Base-by-base conservation (phyloP, 1,284 basidiomycete species). In the Ustilago nuda region DNA sequence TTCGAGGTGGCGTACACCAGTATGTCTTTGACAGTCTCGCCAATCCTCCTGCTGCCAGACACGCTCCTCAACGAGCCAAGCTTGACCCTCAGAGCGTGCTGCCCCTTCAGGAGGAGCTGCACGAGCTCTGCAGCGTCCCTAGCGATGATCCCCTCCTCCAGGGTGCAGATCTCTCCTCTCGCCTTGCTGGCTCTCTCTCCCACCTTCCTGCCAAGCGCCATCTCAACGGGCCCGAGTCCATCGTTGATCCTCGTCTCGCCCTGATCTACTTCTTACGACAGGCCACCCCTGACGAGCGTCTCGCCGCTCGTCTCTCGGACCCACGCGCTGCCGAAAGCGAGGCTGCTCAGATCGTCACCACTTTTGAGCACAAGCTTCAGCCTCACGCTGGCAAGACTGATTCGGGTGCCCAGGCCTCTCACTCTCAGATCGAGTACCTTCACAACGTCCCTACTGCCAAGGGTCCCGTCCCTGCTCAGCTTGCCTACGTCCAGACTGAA, bases 371-470 rank as follows among this genome's bases (percentile, higher is more conserved):
- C 71, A 78, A 74, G 67, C 71, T 74, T 12, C 75, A 74, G 64
- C 72, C 75, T 45, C 71, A 74, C 36, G 71, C 64, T 8, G 70
- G 70, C 53, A 74, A 68, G 65, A 73, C 75, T 46, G 53, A 73
- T 17, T 76, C 74, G 52, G 74, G 74, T 33, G 57, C 58, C 8
- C 74, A 65, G 59, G 56, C 65, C 11, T 68, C 66, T 11, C 69
- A 76, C 61, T 59, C 59, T 17, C 74, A 76, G 70, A 72, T 73
- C 61, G 79, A 77, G 62, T 72, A 74, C 35, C 63, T 81, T 8
- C 77, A 77, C 66, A 72, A 68, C 46, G 80, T 80, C 27, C 80
- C 80, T 51, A 72, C 75, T 4, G 77, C 79, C 63, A 82, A 76
- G 56, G 79, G 68, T n/a, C 63, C 76, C 17, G 79, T 82, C 35